Conservation (phyloP, 768 basidiomycete species). For the Piloderma croceum region DNA sequence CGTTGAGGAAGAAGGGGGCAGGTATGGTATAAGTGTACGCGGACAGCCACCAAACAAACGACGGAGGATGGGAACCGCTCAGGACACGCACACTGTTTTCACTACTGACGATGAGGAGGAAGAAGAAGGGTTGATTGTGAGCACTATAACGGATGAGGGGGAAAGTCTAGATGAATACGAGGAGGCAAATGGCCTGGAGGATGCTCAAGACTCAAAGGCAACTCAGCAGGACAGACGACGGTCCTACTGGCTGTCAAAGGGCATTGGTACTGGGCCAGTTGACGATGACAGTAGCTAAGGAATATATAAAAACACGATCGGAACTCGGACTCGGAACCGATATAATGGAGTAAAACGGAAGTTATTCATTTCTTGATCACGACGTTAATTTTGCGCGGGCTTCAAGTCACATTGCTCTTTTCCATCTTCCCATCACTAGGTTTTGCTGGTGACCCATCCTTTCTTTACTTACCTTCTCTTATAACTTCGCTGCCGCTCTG, state of each 20-base stretch:
- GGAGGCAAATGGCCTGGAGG: constrained; percentile 12
- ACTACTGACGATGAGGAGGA: constrained; percentile 49
- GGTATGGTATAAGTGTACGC: constrained; percentile 20
- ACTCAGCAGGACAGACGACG: constrained; percentile 35
- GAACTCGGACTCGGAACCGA: no score
- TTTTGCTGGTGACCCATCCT: no score
- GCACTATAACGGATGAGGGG: constrained; percentile 14
- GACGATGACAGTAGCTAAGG: no score
- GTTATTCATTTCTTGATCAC: no score
- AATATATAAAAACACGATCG: no score
- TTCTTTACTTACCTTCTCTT: no score
- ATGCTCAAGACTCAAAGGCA: constrained; percentile 15
- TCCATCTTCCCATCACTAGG: no score
- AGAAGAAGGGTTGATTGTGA: constrained; percentile 23
- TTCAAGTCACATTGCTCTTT: no score
- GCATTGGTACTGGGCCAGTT: constrained; percentile 28
- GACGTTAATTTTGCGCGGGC: no score
- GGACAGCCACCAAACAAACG: constrained; percentile 27
- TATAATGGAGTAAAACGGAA: no score
- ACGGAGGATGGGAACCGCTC: constrained; percentile 17
- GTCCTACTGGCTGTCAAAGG: constrained; percentile 58
- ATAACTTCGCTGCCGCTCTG: no score
- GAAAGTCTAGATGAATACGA: constrained; percentile 16
- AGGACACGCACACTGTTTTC: constrained; percentile 41
- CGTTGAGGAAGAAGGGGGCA: constrained; percentile 37